Conservation (phyloP, 2,329 filamentous ascomycete genomes). For the Aspergillus sp. region DNA sequence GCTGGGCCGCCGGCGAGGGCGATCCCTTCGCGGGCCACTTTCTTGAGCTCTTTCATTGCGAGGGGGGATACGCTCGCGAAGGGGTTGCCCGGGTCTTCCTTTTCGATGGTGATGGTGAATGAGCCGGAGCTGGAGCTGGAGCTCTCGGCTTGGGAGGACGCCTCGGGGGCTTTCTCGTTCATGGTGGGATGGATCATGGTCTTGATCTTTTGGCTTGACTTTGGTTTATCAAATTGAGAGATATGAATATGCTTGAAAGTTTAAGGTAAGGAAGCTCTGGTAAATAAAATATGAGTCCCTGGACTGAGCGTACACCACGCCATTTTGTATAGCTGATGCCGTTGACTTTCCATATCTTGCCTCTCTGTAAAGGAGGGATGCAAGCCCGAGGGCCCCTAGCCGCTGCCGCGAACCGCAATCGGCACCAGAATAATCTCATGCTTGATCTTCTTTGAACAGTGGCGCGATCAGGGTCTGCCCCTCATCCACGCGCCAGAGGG, state of each 20-base stretch:
- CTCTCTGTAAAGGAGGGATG: background rate
- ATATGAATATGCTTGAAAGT: background rate
- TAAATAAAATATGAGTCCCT: background rate
- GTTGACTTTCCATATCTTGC: background rate
- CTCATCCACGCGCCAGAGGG: background rate
- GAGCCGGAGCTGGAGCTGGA: background rate
- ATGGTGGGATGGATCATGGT: background rate
- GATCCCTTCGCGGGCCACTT: slow-evolving; percentile 1
- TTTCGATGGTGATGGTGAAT: slow-evolving; percentile 2
- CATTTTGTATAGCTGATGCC: background rate
- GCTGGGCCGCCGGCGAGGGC: background rate
- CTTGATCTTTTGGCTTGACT: background rate
- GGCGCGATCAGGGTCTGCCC: background rate
- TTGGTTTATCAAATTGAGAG: background rate
- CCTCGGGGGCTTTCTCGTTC: background rate
- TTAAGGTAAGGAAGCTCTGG: background rate
- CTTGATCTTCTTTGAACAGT: background rate
- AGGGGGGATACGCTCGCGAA: too few relatives aligned
- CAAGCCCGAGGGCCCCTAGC: slow-evolving; percentile 2
- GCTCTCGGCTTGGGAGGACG: background rate
- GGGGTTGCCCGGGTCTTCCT: background rate
- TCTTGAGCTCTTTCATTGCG: background rate
- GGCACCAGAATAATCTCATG: background rate
- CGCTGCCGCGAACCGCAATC: slow-evolving; percentile 1
- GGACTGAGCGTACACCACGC: background rate